phyloP scores from a whole-genome alignment of 2,329 filamentous ascomycete species.

The Ascocoryne sarcoides region DNA sequence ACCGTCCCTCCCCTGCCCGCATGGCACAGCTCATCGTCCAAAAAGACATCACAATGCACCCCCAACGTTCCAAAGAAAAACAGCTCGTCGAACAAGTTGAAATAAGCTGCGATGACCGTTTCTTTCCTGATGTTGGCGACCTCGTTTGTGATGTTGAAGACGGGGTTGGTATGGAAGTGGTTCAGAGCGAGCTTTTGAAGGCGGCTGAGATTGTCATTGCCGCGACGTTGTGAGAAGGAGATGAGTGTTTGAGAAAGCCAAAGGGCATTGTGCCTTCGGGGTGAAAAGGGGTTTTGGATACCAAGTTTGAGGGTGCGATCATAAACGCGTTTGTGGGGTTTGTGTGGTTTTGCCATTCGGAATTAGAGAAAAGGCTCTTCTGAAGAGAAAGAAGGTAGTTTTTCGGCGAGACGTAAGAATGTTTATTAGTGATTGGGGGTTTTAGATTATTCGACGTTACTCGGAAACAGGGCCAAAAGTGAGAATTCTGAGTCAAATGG shows the following conservation, averaged over 20 bases:
- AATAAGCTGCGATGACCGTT: slow-evolving; percentile 4
- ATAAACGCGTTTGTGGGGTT: slow-evolving; percentile 1
- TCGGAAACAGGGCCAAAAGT: no score
- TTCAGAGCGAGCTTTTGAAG: slow-evolving; percentile 4
- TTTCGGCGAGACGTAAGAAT: no score
- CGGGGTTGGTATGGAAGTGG: slow-evolving; percentile 2
- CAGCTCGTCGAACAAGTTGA: slow-evolving; percentile 7
- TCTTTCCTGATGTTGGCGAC: neutral
- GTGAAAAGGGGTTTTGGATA: slow-evolving; percentile 1
- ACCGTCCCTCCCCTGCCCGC: neutral
- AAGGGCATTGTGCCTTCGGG: slow-evolving; percentile 3
- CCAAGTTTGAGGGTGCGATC: slow-evolving; percentile 1
- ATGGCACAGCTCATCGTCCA: neutral
- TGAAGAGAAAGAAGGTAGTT: no score
- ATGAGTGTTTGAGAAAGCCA: slow-evolving; percentile 4
- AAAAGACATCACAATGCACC: neutral
- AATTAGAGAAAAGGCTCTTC: no score
- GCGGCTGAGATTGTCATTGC: neutral
- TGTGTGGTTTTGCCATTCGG: slow-evolving; percentile 2
- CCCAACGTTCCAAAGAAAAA: slow-evolving; percentile 9
- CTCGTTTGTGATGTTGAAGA: slow-evolving; percentile 1
- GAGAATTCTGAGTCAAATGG: no score
- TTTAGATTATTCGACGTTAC: no score
- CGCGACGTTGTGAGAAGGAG: slow-evolving; percentile 2
- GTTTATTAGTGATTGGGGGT: no score